A percentile compares a stretch with the other conserved stretches of the same genome.
Evolutionary conservation across 2,329 filamentous ascomycete species (phyloP).

Genomic region (Fusarium euwallaceae): DNA sequence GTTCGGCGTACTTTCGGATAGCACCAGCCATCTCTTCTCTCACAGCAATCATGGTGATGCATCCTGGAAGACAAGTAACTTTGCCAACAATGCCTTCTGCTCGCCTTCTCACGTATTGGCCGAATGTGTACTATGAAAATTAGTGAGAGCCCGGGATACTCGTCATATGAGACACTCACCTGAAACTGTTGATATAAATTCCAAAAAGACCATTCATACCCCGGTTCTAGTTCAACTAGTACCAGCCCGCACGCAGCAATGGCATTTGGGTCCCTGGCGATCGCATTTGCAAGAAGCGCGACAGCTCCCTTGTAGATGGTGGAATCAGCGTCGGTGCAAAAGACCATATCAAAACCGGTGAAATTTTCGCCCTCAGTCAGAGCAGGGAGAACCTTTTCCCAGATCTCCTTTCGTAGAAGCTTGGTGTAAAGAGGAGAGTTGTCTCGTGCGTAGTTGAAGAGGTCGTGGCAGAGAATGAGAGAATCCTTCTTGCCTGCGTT

Average conservation of each 20-base stretch:
- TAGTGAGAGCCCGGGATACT: fast-evolving
- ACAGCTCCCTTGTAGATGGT: slow-evolving; percentile 42
- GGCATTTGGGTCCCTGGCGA: slow-evolving; percentile 35
- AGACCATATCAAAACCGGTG: slow-evolving; percentile 39
- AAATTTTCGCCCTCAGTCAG: slow-evolving; percentile 30
- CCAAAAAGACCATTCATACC: slow-evolving; percentile 42
- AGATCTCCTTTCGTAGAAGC: slow-evolving; percentile 37
- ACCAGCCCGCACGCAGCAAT: slow-evolving; percentile 40
- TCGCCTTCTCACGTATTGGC: slow-evolving; percentile 37
- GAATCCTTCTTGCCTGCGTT: slow-evolving; percentile 43
- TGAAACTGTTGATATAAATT: slow-evolving; percentile 43
- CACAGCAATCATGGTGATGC: slow-evolving; percentile 42
- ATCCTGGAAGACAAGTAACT: slow-evolving; percentile 39
- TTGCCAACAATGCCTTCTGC: slow-evolving; percentile 36
- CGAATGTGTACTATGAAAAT: slow-evolving; percentile 31
- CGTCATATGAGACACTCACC: neutral
- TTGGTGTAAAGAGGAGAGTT: slow-evolving; percentile 37
- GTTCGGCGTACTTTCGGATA: slow-evolving; percentile 39
- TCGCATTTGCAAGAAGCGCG: slow-evolving; percentile 22
- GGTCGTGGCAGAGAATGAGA: slow-evolving; percentile 35
- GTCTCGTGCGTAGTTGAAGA: slow-evolving; percentile 37
- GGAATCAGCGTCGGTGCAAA: slow-evolving; percentile 39
- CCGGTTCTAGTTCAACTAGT: slow-evolving; percentile 38
- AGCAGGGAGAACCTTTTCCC: slow-evolving; percentile 29
- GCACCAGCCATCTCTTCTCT: slow-evolving; percentile 41